Evolutionary conservation across 306 rosid species (phyloP).

Genomic region (Cyclanthera cordifolia): DNA sequence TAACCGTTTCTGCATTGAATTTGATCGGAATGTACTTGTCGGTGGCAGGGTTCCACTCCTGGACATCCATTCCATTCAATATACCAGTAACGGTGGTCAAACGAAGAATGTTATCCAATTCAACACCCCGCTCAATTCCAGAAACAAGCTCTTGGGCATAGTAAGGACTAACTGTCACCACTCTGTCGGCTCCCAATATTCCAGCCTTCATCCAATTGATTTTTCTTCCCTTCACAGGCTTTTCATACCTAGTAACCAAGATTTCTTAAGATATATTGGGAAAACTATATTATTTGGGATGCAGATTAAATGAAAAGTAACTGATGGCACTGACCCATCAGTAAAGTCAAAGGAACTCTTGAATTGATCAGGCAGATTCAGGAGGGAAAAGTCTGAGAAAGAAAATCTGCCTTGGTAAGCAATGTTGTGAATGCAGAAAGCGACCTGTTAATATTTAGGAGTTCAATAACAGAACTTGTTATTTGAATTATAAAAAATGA

Average conservation of each 20-base stretch:
- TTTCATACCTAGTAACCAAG: constrained; percentile 22
- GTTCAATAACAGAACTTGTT: constrained; percentile 7
- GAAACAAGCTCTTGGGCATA: constrained; percentile 37
- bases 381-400: constrained; percentile 23
- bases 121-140: constrained; percentile 33
- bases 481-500: neutral
- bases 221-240: constrained; percentile 38
- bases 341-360: constrained; percentile 37
- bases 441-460: constrained; percentile 24
- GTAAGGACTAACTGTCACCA: constrained; percentile 36
- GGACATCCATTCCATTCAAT: constrained; percentile 40
- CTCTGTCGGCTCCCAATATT: constrained; percentile 28
- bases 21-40: constrained; percentile 25
- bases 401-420: constrained; percentile 46
- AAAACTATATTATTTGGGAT: neutral
- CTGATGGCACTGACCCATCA: constrained; percentile 25
- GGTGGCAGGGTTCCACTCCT: constrained; percentile 39
- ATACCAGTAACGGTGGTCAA: constrained; percentile 26
- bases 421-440: constrained; percentile 42
- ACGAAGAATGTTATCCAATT: constrained; percentile 27
- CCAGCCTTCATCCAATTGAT: constrained; percentile 45
- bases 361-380: constrained; percentile 27
- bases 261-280: neutral
- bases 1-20: constrained; percentile 30
- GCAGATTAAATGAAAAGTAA: neutral